phyloP scores from a whole-genome alignment of 2,329 filamentous ascomycete species.

The Ophiostoma sp. region DNA sequence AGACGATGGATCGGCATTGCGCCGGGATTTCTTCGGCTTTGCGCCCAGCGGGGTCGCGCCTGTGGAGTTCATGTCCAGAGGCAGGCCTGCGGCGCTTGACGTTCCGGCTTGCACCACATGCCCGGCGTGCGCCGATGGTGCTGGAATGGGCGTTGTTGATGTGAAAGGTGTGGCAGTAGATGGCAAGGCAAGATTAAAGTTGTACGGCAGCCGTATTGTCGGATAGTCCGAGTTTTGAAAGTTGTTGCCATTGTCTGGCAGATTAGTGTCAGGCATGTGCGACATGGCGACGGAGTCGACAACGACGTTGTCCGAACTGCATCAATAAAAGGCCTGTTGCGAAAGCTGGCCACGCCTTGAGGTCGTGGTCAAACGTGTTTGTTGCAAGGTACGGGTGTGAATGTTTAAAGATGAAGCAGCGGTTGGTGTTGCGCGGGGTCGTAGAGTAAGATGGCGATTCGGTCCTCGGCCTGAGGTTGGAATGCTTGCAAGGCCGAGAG shows the following conservation, averaged over 20 bases:
- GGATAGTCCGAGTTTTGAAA: background rate
- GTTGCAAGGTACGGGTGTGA: background rate
- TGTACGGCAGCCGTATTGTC: background rate
- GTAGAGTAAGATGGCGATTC: background rate
- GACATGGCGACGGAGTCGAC: constrained; percentile 10
- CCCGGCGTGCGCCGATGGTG: background rate
- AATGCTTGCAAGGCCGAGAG: background rate
- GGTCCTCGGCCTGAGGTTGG: background rate
- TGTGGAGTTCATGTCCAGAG: background rate
- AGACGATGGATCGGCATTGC: constrained; percentile 42
- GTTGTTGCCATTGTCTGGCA: background rate
- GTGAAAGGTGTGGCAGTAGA: background rate
- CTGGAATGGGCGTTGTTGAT: background rate
- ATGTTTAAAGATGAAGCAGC: background rate
- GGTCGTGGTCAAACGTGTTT: background rate
- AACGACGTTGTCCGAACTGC: background rate
- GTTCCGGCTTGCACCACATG: background rate
- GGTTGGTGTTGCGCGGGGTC: background rate
- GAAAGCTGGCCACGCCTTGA: background rate
- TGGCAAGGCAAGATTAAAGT: constrained; percentile 2
- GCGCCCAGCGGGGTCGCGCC: constrained; percentile 26
- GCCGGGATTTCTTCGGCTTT: constrained; percentile 45
- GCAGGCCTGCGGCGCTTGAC: background rate
- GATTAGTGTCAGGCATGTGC: constrained; percentile 7
- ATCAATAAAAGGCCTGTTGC: background rate